phyloP scores from a whole-genome alignment of 805 yeast genomes.

The Yarrowia sp. region DNA sequence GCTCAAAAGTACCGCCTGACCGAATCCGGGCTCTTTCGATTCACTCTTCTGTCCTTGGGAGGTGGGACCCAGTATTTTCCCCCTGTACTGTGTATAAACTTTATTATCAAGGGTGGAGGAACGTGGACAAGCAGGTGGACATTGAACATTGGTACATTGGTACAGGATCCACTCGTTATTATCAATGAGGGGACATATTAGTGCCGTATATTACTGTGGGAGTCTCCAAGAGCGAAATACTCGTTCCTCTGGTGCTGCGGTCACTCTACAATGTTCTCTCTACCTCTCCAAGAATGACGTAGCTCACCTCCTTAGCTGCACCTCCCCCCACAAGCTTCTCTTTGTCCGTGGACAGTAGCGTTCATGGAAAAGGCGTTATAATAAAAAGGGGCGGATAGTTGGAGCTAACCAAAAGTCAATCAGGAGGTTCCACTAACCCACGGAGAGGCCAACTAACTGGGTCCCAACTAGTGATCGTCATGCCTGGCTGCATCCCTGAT shows the following conservation, averaged over 20 bases:
- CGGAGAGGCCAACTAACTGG: not conserved
- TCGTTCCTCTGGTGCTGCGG: no score
- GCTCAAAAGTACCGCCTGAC: no score
- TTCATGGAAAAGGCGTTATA: not conserved
- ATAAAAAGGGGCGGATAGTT: constrained; percentile 18
- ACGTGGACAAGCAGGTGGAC: not conserved
- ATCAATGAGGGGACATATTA: no score
- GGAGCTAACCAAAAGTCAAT: constrained; percentile 9
- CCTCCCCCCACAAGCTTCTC: constrained; percentile 13
- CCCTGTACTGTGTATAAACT: not conserved
- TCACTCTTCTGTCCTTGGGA: not conserved
- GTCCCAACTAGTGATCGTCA: not conserved
- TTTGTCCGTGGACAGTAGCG: not conserved
- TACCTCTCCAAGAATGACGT: not conserved
- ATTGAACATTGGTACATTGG: no score
- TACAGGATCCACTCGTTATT: no score
- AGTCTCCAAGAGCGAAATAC: no score
- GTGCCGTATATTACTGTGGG: no score
- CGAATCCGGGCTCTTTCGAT: not conserved
- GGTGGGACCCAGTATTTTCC: not conserved
- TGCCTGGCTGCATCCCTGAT: constrained; percentile 8
- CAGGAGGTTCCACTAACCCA: not conserved
- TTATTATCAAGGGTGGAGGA: not conserved
- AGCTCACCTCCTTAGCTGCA: not conserved
- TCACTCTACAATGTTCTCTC: not conserved